phyloP scores from a whole-genome alignment of 495 filamentous ascomycete genomes.

The Lasiosphaeria ovina region DNA sequence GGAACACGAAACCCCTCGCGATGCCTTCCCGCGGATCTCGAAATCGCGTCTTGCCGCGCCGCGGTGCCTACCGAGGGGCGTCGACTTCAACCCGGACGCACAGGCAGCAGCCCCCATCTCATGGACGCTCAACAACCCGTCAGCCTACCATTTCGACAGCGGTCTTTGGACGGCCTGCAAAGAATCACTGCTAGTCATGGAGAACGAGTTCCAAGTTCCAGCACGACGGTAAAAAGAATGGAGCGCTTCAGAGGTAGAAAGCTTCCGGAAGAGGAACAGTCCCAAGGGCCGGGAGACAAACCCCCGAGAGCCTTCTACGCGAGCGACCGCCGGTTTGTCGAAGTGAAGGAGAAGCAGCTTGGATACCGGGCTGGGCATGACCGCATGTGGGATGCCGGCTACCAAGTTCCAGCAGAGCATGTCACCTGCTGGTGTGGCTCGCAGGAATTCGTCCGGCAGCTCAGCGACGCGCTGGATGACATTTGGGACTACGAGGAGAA shows the following conservation, averaged over 20 bases:
- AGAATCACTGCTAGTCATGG: constrained; percentile 12
- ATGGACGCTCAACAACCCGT: constrained; percentile 17
- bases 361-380: constrained; percentile 3
- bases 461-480: not conserved
- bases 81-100: not conserved
- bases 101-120: constrained; percentile 13
- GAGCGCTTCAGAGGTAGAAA: constrained; percentile 2
- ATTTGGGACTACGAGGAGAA: not conserved
- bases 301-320: constrained; percentile 8
- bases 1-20: constrained; percentile 6
- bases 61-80: constrained; percentile 13
- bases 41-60: constrained; percentile 6
- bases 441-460: constrained; percentile 6
- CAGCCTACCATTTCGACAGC: constrained; percentile 14
- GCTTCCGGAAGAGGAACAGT: not conserved
- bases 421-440: not conserved
- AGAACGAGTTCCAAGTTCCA: constrained; percentile 13
- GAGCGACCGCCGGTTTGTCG: constrained; percentile 13
- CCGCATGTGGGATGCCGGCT: not conserved
- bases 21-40: not conserved
- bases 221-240: constrained; percentile 6
- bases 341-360: constrained; percentile 8
- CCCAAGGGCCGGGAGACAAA: not conserved
- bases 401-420: not conserved
- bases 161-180: constrained; percentile 18